These are phyloP conservation scores for Suhomyces wounanorum DNA, from an alignment of 1,139 yeast genomes.

Conservation along the genomic window DNA sequence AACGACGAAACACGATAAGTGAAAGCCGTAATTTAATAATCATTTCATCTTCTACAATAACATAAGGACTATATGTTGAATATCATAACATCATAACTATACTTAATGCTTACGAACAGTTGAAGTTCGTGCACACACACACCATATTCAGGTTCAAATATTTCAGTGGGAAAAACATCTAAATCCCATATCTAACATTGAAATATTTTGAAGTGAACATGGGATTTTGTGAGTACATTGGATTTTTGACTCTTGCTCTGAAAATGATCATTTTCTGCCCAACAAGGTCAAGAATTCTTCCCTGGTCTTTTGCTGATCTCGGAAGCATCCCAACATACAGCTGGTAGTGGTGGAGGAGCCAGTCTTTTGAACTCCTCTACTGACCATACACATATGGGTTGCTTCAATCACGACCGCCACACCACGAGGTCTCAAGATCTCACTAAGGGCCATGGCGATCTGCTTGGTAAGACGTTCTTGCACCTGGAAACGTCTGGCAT, in stretches of 20 bases:
- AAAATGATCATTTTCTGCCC: slow-evolving; percentile 45
- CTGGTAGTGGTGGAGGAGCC: slow-evolving; percentile 94
- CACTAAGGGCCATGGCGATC: slow-evolving; percentile 93
- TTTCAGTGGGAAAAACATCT: background rate
- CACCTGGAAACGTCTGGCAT: slow-evolving; percentile 90
- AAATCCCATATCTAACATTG: background rate
- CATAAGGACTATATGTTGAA: slow-evolving; percentile 28
- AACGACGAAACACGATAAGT: background rate
- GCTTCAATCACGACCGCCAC: slow-evolving; percentile 99
- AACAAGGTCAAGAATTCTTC: slow-evolving; percentile 91
- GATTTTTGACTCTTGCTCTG: background rate
- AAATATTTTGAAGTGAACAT: background rate
- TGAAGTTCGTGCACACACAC: slow-evolving; percentile 17
- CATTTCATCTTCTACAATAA: too few species aligned
- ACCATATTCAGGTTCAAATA: background rate
- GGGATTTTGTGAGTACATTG: background rate
- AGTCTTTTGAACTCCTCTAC: slow-evolving; percentile 95
- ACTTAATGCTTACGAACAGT: slow-evolving; percentile 17
- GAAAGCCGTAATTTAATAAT: too few species aligned
- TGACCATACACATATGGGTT: slow-evolving; percentile 98
- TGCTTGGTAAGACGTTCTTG: slow-evolving; percentile 96
- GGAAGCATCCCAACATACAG: slow-evolving; percentile 95
- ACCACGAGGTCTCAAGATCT: slow-evolving; percentile 89
- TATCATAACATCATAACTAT: slow-evolving; percentile 38
- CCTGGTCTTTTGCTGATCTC: slow-evolving; percentile 90